A percentile compares a stretch with the other conserved stretches of the same genome.
These are phyloP conservation scores for Oxytropis ochrocephala DNA, from an alignment of 306 rosid genomes.

Conservation along the genomic window DNA sequence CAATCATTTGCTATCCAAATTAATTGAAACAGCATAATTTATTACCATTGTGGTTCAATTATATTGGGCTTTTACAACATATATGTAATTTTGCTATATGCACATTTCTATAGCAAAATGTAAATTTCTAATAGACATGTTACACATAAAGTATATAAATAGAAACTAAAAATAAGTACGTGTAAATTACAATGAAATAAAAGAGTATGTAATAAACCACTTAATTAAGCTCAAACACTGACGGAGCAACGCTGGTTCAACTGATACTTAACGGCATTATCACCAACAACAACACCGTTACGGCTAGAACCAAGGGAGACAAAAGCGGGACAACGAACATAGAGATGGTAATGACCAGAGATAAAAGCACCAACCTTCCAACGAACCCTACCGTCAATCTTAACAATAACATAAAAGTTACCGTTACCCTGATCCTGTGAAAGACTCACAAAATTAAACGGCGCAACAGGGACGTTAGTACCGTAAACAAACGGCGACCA, in stretches of 20 bases:
- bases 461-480: slow-evolving; percentile 63
- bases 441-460: slow-evolving; percentile 40
- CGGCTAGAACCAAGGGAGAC: slow-evolving; percentile 35
- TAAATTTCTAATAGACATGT: slow-evolving; percentile 27
- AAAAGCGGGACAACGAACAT: slow-evolving; percentile 64
- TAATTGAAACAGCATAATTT: not conserved
- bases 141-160: not conserved
- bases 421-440: slow-evolving; percentile 48
- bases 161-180: slow-evolving; percentile 24
- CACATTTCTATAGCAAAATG: slow-evolving; percentile 32
- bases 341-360: slow-evolving; percentile 54
- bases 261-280: slow-evolving; percentile 70
- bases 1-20: slow-evolving; percentile 9
- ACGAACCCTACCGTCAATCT: slow-evolving; percentile 66
- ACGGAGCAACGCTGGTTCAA: slow-evolving; percentile 60
- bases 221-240: slow-evolving; percentile 37
- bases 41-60: not conserved
- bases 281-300: slow-evolving; percentile 32
- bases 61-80: slow-evolving; percentile 5
- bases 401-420: slow-evolving; percentile 33
- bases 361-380: slow-evolving; percentile 77
- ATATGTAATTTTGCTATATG: slow-evolving; percentile 30
- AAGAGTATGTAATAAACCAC: not conserved
- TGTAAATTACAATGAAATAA: not conserved
- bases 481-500: slow-evolving; percentile 95